Percentiles rank a stretch among this genome's conserved stretches.
Conservation (phyloP, 441 rosid species). For the Euphorbia celastroides region DNA sequence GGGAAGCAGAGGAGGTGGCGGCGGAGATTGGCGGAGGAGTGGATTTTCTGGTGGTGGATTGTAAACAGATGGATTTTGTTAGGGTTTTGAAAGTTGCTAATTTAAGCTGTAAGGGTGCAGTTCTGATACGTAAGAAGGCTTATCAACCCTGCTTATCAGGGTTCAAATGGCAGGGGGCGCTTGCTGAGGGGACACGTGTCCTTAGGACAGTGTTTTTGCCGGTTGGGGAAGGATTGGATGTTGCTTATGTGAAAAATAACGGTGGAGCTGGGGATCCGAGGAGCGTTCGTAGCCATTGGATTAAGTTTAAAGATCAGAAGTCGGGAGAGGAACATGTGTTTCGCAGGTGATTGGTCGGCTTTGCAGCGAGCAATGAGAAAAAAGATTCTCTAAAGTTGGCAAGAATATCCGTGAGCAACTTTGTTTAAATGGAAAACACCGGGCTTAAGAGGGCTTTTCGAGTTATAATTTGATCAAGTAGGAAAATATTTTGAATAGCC, state of each 20-base stretch:
- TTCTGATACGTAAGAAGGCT: conserved; percentile 67
- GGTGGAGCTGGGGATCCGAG: conserved; percentile 22
- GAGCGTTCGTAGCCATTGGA: conserved; percentile 57
- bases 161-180: conserved; percentile 49
- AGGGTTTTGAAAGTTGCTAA: conserved; percentile 50
- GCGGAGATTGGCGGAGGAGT: conserved; percentile 38
- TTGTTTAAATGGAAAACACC: too few relatives aligned
- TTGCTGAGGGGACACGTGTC: conserved; percentile 47
- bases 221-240: conserved; percentile 69
- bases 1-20: conserved; percentile 52
- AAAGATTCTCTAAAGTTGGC: too few relatives aligned
- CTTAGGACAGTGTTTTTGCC: conserved; percentile 60
- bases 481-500: too few relatives aligned
- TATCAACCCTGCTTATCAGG: conserved; percentile 31
- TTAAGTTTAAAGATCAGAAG: conserved; percentile 50
- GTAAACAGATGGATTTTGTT: conserved; percentile 44
- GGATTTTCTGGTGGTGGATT: conserved; percentile 72
- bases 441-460: too few relatives aligned
- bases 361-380: too few relatives aligned
- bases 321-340: conserved; percentile 72
- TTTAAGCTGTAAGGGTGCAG: conserved; percentile 59
- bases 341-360: conserved; percentile 34
- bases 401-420: too few relatives aligned
- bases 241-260: conserved; percentile 47
- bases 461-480: too few relatives aligned